Percentiles rank a stretch among this genome's conserved stretches.
These are phyloP conservation scores for Pythium dissimile DNA, from an alignment of 352 stramenopile species.

Conservation along the genomic window DNA sequence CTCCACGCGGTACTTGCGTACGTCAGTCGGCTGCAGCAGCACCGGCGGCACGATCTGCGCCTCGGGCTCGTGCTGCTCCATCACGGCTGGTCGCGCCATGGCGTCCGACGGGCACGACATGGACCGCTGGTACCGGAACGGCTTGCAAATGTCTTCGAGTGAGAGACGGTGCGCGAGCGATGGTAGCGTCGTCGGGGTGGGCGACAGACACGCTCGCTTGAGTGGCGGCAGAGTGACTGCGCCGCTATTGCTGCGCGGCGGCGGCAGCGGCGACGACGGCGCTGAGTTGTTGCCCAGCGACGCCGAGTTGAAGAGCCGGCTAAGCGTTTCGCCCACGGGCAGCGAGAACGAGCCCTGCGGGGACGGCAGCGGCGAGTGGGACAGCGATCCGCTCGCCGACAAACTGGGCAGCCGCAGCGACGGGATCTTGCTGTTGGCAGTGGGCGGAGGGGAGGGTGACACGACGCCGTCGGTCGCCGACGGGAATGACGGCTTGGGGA, in stretches of 20 bases:
- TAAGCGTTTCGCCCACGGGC: constrained; percentile 32
- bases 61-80: constrained; percentile 5
- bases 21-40: constrained; percentile 15
- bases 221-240: constrained; percentile 28
- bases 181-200: constrained; percentile 20
- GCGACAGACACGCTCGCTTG: constrained; percentile 18
- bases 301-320: constrained; percentile 13
- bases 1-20: constrained; percentile 41
- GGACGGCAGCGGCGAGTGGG: constrained; percentile 23
- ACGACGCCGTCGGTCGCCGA: constrained; percentile 22
- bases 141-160: constrained; percentile 48
- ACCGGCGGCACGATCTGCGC: constrained; percentile 12
- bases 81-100: constrained; percentile 25
- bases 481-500: constrained; percentile 39
- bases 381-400: not conserved
- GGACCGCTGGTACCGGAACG: constrained; percentile 60
- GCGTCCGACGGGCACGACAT: constrained; percentile 72
- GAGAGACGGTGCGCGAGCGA: constrained; percentile 20
- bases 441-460: constrained; percentile 12
- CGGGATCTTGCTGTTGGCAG: constrained; percentile 24
- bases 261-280: constrained; percentile 2
- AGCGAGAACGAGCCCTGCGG: constrained; percentile 31
- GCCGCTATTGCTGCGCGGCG: constrained; percentile 13
- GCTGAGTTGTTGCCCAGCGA: constrained; percentile 14
- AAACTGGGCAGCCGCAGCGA: constrained; percentile 51